Evolutionary conservation across 2,329 filamentous ascomycete genomes (phyloP), one percentile per base, ranked within the genome.

Genomic region (Colletotrichum gigasporum): DNA sequence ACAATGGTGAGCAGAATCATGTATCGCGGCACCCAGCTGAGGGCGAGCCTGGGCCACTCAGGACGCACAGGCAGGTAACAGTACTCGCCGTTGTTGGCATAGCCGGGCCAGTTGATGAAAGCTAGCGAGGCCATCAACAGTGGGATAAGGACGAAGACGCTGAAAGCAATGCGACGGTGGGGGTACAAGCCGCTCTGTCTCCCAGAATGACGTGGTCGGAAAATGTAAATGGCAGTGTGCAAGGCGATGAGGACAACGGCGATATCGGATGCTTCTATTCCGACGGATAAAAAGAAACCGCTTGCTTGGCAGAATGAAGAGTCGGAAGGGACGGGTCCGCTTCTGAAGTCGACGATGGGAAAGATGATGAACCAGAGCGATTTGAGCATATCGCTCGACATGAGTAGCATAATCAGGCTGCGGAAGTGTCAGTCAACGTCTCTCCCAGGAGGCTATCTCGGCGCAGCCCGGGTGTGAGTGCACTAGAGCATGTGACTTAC

Each of bases 21-120:
- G 67, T 93, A 93, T 51, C 91, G 84, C 34, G 91, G 92, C 7
- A 91, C 83, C 91, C 92, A 95, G 61, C 86, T 85, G 2, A 94
- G 79, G 0, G 85, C 87, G 14, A 90, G 78, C 42, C 88, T 83
- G 67, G 90, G 90, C 92, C 91, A 94, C 65, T 83, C 83, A 0
- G 90, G 89, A 3, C 85, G 81, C 14, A 86, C 79, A 0, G 91
- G 90, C 3, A 94, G 80, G 66, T 90, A 90, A 74, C 92, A 95
- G 69, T 89, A 91, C 18, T 88, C 85, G 2, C 89, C 90, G 50
- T 87, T 83, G 20, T 88, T 86, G 44, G 85, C 78, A 71, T 90
- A 93, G 2, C 82, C 87, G 2, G 75, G 73, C 5, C 79, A 77
- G 62, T 87, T 85, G 69, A 89, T 72, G 68, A 92, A 93, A 0